These are phyloP conservation scores for Aphanomyces cochlioides DNA, from an alignment of 352 stramenopile species.

Conservation along the genomic window DNA sequence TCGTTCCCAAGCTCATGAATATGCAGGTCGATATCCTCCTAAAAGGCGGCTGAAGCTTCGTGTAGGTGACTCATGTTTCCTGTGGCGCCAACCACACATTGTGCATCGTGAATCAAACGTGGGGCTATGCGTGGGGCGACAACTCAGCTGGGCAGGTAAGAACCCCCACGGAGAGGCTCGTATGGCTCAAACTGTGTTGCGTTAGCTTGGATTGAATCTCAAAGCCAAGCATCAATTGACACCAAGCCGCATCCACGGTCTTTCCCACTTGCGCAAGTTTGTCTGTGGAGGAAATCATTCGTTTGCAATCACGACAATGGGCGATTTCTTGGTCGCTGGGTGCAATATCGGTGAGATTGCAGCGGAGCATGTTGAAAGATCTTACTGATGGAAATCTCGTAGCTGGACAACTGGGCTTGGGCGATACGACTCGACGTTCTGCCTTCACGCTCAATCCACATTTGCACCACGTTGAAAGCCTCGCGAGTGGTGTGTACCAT, in stretches of 20 bases:
- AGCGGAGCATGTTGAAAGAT: background rate
- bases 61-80: constrained; percentile 46
- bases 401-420: constrained; percentile 55
- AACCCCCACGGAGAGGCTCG: constrained; percentile 24
- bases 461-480: constrained; percentile 42
- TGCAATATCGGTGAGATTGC: constrained; percentile 46
- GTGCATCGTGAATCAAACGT: constrained; percentile 51
- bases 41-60: constrained; percentile 21
- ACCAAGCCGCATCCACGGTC: constrained; percentile 51
- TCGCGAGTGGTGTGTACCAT: constrained; percentile 53
- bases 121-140: constrained; percentile 63
- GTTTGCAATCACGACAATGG: constrained; percentile 53
- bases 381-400: background rate
- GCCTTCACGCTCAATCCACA: constrained; percentile 51
- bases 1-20: constrained; percentile 39
- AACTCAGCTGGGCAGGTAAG: constrained; percentile 60
- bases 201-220: constrained; percentile 22
- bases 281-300: constrained; percentile 56
- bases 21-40: background rate
- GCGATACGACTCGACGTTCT: constrained; percentile 43
- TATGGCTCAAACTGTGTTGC: constrained; percentile 33
- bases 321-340: constrained; percentile 50
- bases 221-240: constrained; percentile 31
- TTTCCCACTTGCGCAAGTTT: constrained; percentile 43
- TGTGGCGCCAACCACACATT: constrained; percentile 64